Evolutionary conservation across 257 asterid genomes (phyloP).

Genomic region (Solanum paucissectum): DNA sequence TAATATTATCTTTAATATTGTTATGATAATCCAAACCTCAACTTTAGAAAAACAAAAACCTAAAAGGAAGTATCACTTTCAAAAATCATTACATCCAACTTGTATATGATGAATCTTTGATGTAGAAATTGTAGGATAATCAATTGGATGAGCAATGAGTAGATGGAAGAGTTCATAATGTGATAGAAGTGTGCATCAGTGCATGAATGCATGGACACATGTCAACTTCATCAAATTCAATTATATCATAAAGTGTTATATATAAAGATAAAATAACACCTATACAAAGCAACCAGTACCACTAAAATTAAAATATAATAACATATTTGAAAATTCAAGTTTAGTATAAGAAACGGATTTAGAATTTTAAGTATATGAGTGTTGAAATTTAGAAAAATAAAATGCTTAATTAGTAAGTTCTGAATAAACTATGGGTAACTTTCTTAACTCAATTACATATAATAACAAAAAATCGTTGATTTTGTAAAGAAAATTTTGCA

Average conservation of each 20-base stretch:
- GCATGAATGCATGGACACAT: not conserved
- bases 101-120: not conserved
- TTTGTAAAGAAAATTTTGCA: not conserved
- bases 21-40: not conserved
- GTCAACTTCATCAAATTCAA: not conserved
- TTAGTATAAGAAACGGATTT: not conserved
- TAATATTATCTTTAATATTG: not conserved
- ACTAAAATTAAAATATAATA: not conserved
- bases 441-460: not conserved
- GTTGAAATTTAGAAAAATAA: not conserved
- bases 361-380: not conserved
- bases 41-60: not conserved
- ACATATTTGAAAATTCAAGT: not conserved
- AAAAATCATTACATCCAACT: not conserved
- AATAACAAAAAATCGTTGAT: accelerated
- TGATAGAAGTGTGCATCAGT: not conserved
- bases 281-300: not conserved
- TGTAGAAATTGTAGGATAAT: not conserved
- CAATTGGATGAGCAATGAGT: not conserved
- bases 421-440: not conserved
- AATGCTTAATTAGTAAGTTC: too few species aligned
- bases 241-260: not conserved
- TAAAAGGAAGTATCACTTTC: not conserved
- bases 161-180: not conserved
- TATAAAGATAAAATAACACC: not conserved